Base-by-base conservation (phyloP, 2,329 filamentous ascomycete species). In the Curvularia sp. region DNA sequence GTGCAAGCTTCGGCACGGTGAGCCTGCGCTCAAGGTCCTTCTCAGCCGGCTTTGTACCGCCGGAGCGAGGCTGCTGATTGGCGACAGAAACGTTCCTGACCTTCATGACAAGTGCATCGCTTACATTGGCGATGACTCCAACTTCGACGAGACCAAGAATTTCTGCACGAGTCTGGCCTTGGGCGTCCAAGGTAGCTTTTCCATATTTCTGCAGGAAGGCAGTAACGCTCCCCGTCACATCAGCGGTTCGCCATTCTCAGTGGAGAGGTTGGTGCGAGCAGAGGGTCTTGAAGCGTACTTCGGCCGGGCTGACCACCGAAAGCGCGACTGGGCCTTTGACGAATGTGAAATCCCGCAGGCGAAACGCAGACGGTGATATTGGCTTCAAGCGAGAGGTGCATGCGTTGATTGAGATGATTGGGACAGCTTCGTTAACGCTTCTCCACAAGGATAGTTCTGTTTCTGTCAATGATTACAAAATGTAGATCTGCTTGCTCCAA, bases 211-310 rank as follows among this genome's bases (percentile, higher is more conserved):
- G 6, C 41, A 43, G 21, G 41, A 43, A 43, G 41, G 23, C 21
- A 43, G 41, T 25, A 43, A 43, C 19, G 10, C 41, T 7, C 41
- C 41, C 13, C 41, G 41, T 43, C 41, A 43, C 41, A 43, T 43
- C 13, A 43, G 41, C 8, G 41, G 41, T 15, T 43, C 41, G 13
- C 41, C 41, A 25, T 43, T 43, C 41, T 43, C 41, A 13, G 41
- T 43, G 21, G 41, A 43, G 41, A 43, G 13, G 10, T 25, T 43
- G 21, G 13, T 25, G 41, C 18, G 19, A 43, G 41, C 41, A 43
- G 41, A 43, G 41, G 41, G 41, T 7, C 41, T 43, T 18, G 41
- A 43, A 43, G 41, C 41, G 41, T 43, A 43, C 41, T 43, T 43
- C 23, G 41, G 41, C 13, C 5, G 41, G 13, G 41, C 41, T 15